These are phyloP conservation scores for Tulasnella sp. DNA, from an alignment of 768 basidiomycete species.

Conservation along the genomic window DNA sequence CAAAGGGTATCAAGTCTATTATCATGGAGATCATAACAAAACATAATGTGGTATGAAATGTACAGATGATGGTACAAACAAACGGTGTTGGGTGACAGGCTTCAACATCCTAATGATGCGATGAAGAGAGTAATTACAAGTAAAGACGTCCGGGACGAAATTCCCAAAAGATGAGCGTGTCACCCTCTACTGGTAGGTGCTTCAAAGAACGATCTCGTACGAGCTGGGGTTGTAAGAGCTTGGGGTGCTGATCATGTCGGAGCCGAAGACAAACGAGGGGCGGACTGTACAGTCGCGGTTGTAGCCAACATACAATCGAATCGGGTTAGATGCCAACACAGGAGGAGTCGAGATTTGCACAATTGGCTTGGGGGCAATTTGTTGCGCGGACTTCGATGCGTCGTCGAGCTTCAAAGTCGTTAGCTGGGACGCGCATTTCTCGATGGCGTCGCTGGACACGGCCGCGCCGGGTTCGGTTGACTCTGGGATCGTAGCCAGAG, in stretches of 20 bases:
- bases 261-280: too few species aligned
- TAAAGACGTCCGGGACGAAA: neutral
- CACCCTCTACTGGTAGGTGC: neutral
- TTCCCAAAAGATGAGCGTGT: neutral
- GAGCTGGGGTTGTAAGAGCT: neutral
- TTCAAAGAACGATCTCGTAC: neutral
- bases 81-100: too few species aligned
- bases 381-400: too few species aligned
- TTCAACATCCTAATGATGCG: neutral
- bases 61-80: neutral
- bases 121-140: neutral
- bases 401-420: neutral
- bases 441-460: neutral
- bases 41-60: neutral
- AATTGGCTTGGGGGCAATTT: too few species aligned
- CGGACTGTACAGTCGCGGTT: too few species aligned
- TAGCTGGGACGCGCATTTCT: neutral
- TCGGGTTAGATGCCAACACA: too few species aligned
- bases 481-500: neutral
- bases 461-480: neutral
- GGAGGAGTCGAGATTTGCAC: too few species aligned
- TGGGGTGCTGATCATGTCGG: neutral
- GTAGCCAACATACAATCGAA: too few species aligned
- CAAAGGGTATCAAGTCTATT: neutral
- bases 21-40: neutral